phyloP scores from a whole-genome alignment of 352 stramenopile species.

The Albugo candida region DNA sequence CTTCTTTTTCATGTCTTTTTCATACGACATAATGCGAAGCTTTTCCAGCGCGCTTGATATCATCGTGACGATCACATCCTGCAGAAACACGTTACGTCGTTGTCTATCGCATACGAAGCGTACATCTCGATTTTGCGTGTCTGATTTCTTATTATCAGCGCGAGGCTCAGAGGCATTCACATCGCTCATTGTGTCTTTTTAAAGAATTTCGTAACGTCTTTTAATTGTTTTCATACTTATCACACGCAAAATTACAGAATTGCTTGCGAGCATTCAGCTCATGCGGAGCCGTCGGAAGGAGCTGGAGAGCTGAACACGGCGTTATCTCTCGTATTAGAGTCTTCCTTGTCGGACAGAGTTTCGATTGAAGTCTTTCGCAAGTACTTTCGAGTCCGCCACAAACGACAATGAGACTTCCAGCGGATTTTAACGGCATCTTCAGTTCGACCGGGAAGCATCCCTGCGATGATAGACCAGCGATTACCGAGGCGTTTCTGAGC shows the following conservation, averaged over 20 bases:
- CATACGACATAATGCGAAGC: constrained; percentile 57
- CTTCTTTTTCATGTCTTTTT: constrained; percentile 63
- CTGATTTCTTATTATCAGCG: background rate
- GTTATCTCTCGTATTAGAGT: too few relatives aligned
- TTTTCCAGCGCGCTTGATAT: constrained; percentile 77
- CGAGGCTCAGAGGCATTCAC: background rate
- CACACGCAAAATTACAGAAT: too few relatives aligned
- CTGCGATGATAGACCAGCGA: constrained; percentile 80
- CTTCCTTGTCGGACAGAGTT: too few relatives aligned
- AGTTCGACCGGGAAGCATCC: constrained; percentile 68
- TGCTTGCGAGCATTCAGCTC: too few relatives aligned
- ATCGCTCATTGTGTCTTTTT: too few relatives aligned
- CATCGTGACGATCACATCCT: constrained; percentile 60
- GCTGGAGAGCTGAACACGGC: too few relatives aligned
- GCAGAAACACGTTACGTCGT: background rate
- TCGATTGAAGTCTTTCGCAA: background rate
- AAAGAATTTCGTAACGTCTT: too few relatives aligned
- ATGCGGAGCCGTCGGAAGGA: too few relatives aligned
- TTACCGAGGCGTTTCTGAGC: constrained; percentile 73
- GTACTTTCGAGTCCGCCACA: constrained; percentile 18
- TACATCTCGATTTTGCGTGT: background rate
- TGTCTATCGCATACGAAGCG: background rate
- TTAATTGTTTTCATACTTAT: too few relatives aligned
- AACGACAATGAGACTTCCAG: constrained; percentile 78
- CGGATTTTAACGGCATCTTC: constrained; percentile 86